These are phyloP conservation scores for Thyridium curvatum DNA, from an alignment of 2,329 filamentous ascomycete genomes.

Conservation along the genomic window DNA sequence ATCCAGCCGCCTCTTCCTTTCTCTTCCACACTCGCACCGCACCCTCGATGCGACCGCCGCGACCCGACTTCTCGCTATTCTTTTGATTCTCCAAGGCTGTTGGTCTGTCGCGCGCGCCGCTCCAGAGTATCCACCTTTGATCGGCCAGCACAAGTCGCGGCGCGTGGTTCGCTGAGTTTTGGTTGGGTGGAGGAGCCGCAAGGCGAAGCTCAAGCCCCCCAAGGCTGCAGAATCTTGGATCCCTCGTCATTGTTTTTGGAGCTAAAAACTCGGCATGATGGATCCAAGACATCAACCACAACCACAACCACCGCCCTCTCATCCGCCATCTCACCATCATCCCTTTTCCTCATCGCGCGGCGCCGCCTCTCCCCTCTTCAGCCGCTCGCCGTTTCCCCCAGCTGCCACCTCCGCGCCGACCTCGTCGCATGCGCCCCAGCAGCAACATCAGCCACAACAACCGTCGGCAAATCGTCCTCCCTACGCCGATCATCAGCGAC, in stretches of 20 bases:
- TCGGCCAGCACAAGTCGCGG: no score
- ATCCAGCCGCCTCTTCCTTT: no score
- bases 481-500: constrained; percentile 25
- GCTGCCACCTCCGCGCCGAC: constrained; percentile 10
- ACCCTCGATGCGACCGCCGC: no score
- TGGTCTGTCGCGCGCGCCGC: no score
- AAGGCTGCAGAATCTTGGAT: no score
- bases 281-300: constrained; percentile 25
- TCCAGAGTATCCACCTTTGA: no score
- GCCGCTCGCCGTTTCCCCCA: constrained; percentile 18
- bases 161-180: no score
- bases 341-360: constrained; percentile 22
- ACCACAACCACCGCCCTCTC: constrained; percentile 9
- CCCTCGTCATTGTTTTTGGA: constrained; percentile 17
- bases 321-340: constrained; percentile 5
- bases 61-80: no score
- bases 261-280: constrained; percentile 29
- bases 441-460: constrained; percentile 5
- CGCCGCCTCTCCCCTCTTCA: constrained; percentile 22
- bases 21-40: no score
- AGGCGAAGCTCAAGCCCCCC: no score
- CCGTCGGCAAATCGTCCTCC: constrained; percentile 13
- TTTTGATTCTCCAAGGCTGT: no score
- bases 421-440: constrained; percentile 9
- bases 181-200: no score